phyloP scores from a whole-genome alignment of 179 eudicot genomes.

The Beta macrorhiza region DNA sequence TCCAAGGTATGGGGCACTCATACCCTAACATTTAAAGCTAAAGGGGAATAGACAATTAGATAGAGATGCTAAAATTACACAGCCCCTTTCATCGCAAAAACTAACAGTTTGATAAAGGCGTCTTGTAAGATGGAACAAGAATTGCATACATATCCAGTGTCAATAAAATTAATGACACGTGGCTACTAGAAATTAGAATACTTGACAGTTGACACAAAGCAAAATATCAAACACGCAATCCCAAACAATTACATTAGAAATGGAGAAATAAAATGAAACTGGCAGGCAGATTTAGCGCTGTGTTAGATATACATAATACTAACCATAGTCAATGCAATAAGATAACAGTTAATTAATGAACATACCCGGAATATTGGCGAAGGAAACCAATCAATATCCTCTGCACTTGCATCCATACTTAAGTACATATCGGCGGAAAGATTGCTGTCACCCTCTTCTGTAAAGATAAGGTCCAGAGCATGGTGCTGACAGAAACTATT shows the following conservation, averaged over 20 bases:
- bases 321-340: neutral
- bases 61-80: too few relatives aligned
- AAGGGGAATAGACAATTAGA: too few relatives aligned
- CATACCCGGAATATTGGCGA: constrained; percentile 89
- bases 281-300: neutral
- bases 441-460: constrained; percentile 86
- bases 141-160: too few relatives aligned
- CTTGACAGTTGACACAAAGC: neutral
- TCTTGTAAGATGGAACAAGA: too few relatives aligned
- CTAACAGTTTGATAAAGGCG: too few relatives aligned
- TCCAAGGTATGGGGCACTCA: too few relatives aligned
- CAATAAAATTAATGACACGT: neutral
- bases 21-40: too few relatives aligned
- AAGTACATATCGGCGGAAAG: constrained; percentile 84
- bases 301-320: neutral
- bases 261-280: neutral
- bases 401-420: constrained; percentile 70
- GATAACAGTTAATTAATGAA: neutral
- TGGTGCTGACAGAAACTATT: constrained; percentile 90
- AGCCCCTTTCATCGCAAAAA: too few relatives aligned
- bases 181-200: constrained; percentile 3
- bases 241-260: neutral
- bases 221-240: neutral
- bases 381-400: constrained; percentile 86
- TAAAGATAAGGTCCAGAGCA: constrained; percentile 87